Base-by-base conservation (phyloP, 208 protist genomes). In the Leishmania braziliensis region DNA sequence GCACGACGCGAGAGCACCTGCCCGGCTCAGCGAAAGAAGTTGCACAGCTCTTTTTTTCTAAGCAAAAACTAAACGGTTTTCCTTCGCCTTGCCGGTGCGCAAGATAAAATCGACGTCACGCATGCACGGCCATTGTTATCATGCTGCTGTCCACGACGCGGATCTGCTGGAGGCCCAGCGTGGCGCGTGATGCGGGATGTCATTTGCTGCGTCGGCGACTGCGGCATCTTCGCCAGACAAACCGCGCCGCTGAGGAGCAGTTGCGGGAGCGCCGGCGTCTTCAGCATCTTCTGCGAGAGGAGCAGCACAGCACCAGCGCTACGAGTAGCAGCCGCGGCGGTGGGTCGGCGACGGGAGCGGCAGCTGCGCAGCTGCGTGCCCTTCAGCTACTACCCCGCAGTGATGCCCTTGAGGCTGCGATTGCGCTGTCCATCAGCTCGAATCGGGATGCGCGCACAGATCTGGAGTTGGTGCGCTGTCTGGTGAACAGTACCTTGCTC, bases 401-500 rank as follows among this genome's bases (percentile, higher is more conserved):
- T 74, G 81, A 88, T 33, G 86, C 82, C 0, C 80, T 97, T n/a
- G 93, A 96, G 82, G 89, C 88, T 6, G 89, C 95, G 2, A 92
- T 96, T 62, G 95, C 95, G 50, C 88, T 95, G 20, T 85, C 90
- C 9, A 89, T 97, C 46, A 89, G 87, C 85, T 86, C 93, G 60
- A 89, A 95, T 75, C 86, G 90, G 14, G 95, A 97, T 74, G 91
- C 92, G 12, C 88, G 95, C 12, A 89, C 95, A 3, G 91, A 96
- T 82, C 86, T 97, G 82, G 92, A 95, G 85, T 88, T 97, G 76
- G 92, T 87, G 66, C 90, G 92, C 39, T 91, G 91, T n/a, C 89
- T 97, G 63, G 78, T 97, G 72, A 82, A 80, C 72, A 90, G 89
- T 73, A 91, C 88, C 39, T 74, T 96, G 58, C 88, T 97, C 63